Percentiles rank a stretch among this genome's conserved stretches.
phyloP scores from a whole-genome alignment of 495 filamentous ascomycete genomes.

The Sabuloglossum arenarium region DNA sequence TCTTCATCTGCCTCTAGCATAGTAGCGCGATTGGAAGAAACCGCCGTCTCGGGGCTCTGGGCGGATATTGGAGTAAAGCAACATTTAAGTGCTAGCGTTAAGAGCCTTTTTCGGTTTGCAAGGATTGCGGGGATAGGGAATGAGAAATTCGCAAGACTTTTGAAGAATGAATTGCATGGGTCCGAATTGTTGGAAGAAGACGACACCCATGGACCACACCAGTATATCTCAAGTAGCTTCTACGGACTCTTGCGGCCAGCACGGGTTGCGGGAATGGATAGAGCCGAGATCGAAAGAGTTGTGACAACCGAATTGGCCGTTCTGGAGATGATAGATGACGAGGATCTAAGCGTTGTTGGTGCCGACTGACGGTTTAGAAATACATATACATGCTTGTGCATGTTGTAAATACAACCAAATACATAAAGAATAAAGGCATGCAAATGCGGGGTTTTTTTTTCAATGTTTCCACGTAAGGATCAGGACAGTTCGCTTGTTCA shows the following conservation, averaged over 20 bases:
- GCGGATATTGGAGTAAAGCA: conserved; percentile 69
- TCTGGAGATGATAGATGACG: conserved; percentile 54
- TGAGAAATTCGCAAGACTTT: conserved; percentile 61
- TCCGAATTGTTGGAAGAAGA: conserved; percentile 57
- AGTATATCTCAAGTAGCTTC: conserved; percentile 72
- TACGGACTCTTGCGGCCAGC: conserved; percentile 76
- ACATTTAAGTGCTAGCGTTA: conserved; percentile 72
- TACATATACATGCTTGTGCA: background rate
- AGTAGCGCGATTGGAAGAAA: conserved; percentile 42
- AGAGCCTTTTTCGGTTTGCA: conserved; percentile 70
- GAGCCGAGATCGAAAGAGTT: conserved; percentile 65
- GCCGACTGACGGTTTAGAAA: background rate
- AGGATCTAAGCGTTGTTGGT: conserved; percentile 14
- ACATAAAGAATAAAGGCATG: background rate
- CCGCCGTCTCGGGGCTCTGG: conserved; percentile 38
- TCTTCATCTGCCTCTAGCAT: conserved; percentile 27
- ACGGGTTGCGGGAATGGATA: conserved; percentile 56
- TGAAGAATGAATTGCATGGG: conserved; percentile 61
- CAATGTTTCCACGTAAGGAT: no score
- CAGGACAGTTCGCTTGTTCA: no score
- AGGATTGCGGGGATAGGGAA: conserved; percentile 60
- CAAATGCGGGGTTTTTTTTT: no score
- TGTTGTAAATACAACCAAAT: background rate
- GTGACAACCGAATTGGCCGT: conserved; percentile 65
- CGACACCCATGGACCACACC: conserved; percentile 15